A percentile compares a stretch with the other conserved stretches of the same genome.
Conservation (phyloP, 2,329 filamentous ascomycete genomes). For the Colletotrichum cordylinicola region DNA sequence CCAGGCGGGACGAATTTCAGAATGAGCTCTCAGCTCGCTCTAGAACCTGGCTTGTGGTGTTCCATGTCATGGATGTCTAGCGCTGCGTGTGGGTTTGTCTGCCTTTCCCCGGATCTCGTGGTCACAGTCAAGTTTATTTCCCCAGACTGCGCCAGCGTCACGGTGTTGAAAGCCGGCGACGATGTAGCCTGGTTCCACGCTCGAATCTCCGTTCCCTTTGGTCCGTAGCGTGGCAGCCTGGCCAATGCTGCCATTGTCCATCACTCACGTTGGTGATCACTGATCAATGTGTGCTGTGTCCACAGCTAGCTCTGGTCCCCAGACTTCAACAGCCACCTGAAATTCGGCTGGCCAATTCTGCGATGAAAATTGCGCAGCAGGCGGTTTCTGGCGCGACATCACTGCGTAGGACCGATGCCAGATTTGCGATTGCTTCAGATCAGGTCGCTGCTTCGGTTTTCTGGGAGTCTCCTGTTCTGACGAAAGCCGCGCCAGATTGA, state of each 20-base stretch:
- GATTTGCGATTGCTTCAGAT: neutral
- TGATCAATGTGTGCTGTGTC: neutral
- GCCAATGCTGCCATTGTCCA: neutral
- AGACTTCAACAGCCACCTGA: neutral
- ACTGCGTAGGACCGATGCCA: neutral
- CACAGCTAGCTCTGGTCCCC: neutral
- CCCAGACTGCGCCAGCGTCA: slow-evolving; percentile 1
- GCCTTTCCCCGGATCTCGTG: slow-evolving; percentile 9
- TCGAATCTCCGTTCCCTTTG: neutral
- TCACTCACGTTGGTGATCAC: neutral
- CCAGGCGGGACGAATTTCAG: neutral
- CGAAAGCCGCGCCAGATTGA: neutral
- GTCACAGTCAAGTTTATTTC: neutral
- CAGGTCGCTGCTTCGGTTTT: neutral
- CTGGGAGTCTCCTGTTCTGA: neutral
- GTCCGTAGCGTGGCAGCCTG: neutral
- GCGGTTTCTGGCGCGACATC: neutral
- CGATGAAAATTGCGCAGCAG: neutral
- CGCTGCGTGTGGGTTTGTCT: neutral
- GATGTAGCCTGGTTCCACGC: neutral
- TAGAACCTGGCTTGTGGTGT: neutral
- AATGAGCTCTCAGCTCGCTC: neutral
- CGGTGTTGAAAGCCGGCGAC: neutral
- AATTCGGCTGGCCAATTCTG: neutral
- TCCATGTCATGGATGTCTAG: neutral